Evolutionary conservation across 2,329 filamentous ascomycete genomes (phyloP), one percentile per base, ranked within the genome.

Genomic region (Sphaerulina musiva): DNA sequence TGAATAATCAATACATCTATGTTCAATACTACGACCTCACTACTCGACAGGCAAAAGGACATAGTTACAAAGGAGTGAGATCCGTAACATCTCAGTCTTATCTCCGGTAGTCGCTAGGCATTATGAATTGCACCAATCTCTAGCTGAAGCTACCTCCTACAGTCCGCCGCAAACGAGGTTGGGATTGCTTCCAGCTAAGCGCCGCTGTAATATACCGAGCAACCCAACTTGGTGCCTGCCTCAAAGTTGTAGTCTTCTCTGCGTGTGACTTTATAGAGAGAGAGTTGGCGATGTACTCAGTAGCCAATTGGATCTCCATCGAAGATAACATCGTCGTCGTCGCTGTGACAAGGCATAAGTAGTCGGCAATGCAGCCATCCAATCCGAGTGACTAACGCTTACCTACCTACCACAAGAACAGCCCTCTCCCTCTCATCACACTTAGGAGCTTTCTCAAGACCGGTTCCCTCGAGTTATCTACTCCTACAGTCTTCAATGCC

Each of bases 381-480:
- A 17, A n/a, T 34, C 39, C 43, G 42, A 29, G 17, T 42, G n/a
- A 39, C 23, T 32, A 51, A 39, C 17, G 42, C 44, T 46, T 46
- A 51, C 48, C 14, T 46, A 51, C 48, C 14, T 17, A 56, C 49
- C 49, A 53, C 12, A 56, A 38, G 38, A 56, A 56, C 14, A 52
- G 49, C 3, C 49, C 54, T 29, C 49, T 41, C 26, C 39, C 49
- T 20, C 54, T 52, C 54, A 56, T 56, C 12, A 56, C 36, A 20
- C 45, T 47, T 8, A 56, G 29, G 1, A 56, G 20, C 34, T 44
- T 43, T 26, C 54, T 20, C 29, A 56, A 29, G 4, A 53, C 46
- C 6, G 49, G 49, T 26, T 32, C 54, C 34, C 54, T 48, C 20
- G 54, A 56, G 38, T 56, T 50, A 12, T 34, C 26, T 6, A 46